Base-by-base conservation (phyloP, 1,139 yeast genomes). In the Yamadazyma aaseri region DNA sequence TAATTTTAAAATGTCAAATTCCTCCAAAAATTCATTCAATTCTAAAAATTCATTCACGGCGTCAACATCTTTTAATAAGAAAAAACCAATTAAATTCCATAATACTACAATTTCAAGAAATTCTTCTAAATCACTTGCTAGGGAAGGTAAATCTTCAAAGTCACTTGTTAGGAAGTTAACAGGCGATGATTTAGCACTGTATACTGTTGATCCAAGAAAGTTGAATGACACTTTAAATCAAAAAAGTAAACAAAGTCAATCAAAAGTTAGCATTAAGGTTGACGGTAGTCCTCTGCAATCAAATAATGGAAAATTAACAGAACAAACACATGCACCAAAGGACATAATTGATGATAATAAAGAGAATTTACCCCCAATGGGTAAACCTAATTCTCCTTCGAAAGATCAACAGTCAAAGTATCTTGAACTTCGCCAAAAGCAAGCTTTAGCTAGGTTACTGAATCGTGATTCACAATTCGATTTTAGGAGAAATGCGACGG, bases 21-120 rank as follows among this genome's bases (percentile, higher is more conserved):
- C 41, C 4, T 40, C 62, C 39, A 58, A 58, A 17, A 31, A 24
- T 20, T 33, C 34, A 5, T 32, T 32, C 26, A 34, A 22, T 12
- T 5, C 24, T 35, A 41, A 32, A 44, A 50, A 34, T 59, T 33
- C 43, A 2, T 42, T 64, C 42, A 60, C 60, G 14, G 75, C 72
- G 2, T 68, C 74, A 2, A 65, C 56, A 28, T 63, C 74, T 3
- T 57, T 63, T 36, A 64, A 58, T 41, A 67, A 61, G 45, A 68
- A 61, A 49, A 65, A 59, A 40, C 47, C 55, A 8, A 41, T 57
- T 31, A 45, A 55, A 41, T 32, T 44, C 17, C 57, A 53, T 26
- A 35, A 23, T 12, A 34, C 33, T 18, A 40, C 41, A 6, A 53
- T 58, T 12, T 56, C 68, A 4, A 49, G 63, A 36, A 25, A 52